A percentile compares a stretch with the other conserved stretches of the same genome.
These are phyloP conservation scores for Dipodascopsis uninucleata DNA, from an alignment of 805 yeast species.

Conservation along the genomic window DNA sequence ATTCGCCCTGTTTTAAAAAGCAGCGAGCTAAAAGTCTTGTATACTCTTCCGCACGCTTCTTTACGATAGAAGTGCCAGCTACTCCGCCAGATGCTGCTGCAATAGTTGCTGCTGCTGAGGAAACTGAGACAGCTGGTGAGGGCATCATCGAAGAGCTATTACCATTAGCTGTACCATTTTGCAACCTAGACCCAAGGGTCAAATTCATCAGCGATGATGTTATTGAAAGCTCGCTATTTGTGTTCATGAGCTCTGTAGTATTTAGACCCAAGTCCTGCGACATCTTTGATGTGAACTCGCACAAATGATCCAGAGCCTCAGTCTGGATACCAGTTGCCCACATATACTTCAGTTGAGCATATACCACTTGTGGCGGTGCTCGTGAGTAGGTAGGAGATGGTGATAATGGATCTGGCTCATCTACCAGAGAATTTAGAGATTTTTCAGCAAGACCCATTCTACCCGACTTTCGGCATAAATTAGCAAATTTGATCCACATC, in stretches of 20 bases:
- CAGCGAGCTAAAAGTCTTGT: slow-evolving; percentile 87
- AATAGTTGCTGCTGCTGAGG: slow-evolving; percentile 2
- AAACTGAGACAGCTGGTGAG: slow-evolving; percentile 6
- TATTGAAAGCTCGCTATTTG: slow-evolving; percentile 53
- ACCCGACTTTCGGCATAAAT: slow-evolving; percentile 90
- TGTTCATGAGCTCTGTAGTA: slow-evolving; percentile 72
- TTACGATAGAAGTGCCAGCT: too few relatives aligned
- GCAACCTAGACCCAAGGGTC: too few relatives aligned
- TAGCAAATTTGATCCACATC: slow-evolving; percentile 97
- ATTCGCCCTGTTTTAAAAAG: slow-evolving; percentile 95
- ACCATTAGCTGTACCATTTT: slow-evolving; percentile 31
- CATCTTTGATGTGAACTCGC: slow-evolving; percentile 87
- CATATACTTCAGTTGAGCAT: slow-evolving; percentile 93
- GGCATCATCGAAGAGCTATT: not conserved
- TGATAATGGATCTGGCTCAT: slow-evolving; percentile 47
- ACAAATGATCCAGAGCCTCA: slow-evolving; percentile 80
- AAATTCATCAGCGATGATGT: slow-evolving; percentile 7
- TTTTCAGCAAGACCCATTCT: slow-evolving; percentile 89
- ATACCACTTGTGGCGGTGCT: slow-evolving; percentile 95
- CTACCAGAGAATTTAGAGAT: slow-evolving; percentile 73
- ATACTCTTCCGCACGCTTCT: slow-evolving; percentile 65
- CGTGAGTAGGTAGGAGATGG: slow-evolving; percentile 47
- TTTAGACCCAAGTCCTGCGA: slow-evolving; percentile 83
- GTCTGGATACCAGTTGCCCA: slow-evolving; percentile 91
- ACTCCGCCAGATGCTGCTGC: slow-evolving; percentile 40